phyloP scores from a whole-genome alignment of 352 stramenopile genomes.

The Phytophthora agathidicida region DNA sequence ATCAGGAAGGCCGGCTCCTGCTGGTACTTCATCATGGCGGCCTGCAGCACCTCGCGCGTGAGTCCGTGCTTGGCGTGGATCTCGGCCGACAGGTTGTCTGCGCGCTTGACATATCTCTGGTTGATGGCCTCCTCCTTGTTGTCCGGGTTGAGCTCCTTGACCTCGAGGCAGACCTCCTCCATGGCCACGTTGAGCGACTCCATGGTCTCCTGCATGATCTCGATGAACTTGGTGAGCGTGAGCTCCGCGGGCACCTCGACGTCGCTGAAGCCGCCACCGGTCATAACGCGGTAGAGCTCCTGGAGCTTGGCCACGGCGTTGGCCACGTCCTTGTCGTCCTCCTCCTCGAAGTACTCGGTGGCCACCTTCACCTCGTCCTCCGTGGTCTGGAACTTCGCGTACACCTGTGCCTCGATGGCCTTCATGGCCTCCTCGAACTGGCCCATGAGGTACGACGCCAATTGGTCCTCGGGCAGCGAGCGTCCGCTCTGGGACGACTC shows the following conservation, averaged over 20 bases:
- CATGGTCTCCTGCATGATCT: conserved; percentile 92
- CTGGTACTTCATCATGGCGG: conserved; percentile 93
- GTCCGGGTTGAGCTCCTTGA: conserved; percentile 87
- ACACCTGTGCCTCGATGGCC: conserved; percentile 88
- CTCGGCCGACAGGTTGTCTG: conserved; percentile 81
- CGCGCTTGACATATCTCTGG: conserved; percentile 90
- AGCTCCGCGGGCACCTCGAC: conserved; percentile 84
- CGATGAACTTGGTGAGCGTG: conserved; percentile 87
- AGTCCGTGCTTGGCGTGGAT: conserved; percentile 90
- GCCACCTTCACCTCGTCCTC: conserved; percentile 88
- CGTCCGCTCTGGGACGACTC: conserved; percentile 87
- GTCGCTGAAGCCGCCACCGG: conserved; percentile 77
- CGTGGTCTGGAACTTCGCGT: conserved; percentile 89
- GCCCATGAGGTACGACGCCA: conserved; percentile 89
- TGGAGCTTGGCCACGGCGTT: conserved; percentile 86
- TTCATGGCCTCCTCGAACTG: conserved; percentile 92
- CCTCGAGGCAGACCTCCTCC: conserved; percentile 88
- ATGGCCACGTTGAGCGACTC: conserved; percentile 90
- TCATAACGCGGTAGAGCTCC: conserved; percentile 90
- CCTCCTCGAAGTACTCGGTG: conserved; percentile 89
- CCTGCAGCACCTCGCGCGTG: conserved; percentile 86
- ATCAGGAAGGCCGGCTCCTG: conserved; percentile 88
- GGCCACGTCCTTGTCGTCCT: conserved; percentile 87
- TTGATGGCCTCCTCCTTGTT: conserved; percentile 92
- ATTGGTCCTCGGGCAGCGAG: conserved; percentile 80